Evolutionary conservation across 805 yeast species (phyloP).

Genomic region (Schizosaccharomyces japonicus): DNA sequence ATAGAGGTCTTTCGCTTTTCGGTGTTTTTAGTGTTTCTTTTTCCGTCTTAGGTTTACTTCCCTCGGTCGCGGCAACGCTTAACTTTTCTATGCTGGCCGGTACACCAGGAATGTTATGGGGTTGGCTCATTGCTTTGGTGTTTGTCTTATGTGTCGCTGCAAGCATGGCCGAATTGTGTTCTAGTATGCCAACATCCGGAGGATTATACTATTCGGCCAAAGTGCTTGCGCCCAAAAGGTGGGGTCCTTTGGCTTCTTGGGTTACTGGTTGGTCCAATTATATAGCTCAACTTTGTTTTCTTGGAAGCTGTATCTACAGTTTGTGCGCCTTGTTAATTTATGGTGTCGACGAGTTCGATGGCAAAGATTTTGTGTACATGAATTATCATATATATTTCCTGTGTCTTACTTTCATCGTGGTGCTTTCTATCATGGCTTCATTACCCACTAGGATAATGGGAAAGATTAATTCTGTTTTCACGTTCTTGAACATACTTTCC

Average conservation of each 20-base stretch:
- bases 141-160: conserved; percentile 33
- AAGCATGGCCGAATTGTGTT: conserved; percentile 38
- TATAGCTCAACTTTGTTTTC: conserved; percentile 37
- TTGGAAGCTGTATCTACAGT: conserved; percentile 39
- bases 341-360: conserved; percentile 24
- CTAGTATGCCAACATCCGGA: conserved; percentile 41
- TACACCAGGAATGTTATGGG: conserved; percentile 40
- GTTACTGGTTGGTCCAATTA: conserved; percentile 41
- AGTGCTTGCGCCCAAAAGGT: conserved; percentile 32
- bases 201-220: conserved; percentile 47
- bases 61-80: conserved; percentile 37
- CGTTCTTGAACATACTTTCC: conserved; percentile 26
- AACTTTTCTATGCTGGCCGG: conserved; percentile 35
- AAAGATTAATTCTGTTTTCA: conserved; percentile 26
- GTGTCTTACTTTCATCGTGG: conserved; percentile 27
- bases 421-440: conserved; percentile 26
- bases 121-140: conserved; percentile 28
- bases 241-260: conserved; percentile 35
- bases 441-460: conserved; percentile 34
- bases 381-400: conserved; percentile 29
- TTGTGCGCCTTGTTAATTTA: conserved; percentile 33
- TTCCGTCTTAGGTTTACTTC: conserved; percentile 39
- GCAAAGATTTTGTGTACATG: conserved; percentile 20
- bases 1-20: conserved; percentile 33
- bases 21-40: conserved; percentile 51